phyloP scores from a whole-genome alignment of 2,329 filamentous ascomycete species.

The Aureobasidium melanogenum region DNA sequence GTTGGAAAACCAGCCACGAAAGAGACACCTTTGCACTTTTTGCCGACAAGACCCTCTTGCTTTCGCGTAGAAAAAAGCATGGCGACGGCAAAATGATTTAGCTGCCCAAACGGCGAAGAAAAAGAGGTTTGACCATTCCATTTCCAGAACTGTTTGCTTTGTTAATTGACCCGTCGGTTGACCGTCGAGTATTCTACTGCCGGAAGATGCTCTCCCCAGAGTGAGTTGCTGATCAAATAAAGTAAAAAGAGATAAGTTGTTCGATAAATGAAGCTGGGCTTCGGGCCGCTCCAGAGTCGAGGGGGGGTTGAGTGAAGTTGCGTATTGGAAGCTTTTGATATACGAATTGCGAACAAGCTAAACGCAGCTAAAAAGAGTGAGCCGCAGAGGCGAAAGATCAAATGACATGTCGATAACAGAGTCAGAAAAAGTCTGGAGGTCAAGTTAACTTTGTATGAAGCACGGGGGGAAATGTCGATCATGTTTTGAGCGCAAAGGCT shows the following conservation, averaged over 20 bases:
- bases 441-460: background rate
- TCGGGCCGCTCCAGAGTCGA: background rate
- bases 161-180: no score
- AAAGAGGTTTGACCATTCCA: background rate
- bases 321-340: background rate
- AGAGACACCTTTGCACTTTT: background rate
- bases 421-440: background rate
- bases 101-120: background rate
- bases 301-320: background rate
- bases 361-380: background rate
- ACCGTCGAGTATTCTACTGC: background rate
- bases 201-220: background rate
- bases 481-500: background rate
- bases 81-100: background rate
- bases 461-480: background rate
- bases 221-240: background rate
- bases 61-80: background rate
- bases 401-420: background rate
- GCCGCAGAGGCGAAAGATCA: no score
- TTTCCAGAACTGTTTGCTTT: background rate
- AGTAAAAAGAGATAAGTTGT: background rate
- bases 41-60: background rate
- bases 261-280: background rate
- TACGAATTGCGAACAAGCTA: no score
- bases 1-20: background rate